Conservation (phyloP, 768 basidiomycete genomes). For the Suillus luteus region DNA sequence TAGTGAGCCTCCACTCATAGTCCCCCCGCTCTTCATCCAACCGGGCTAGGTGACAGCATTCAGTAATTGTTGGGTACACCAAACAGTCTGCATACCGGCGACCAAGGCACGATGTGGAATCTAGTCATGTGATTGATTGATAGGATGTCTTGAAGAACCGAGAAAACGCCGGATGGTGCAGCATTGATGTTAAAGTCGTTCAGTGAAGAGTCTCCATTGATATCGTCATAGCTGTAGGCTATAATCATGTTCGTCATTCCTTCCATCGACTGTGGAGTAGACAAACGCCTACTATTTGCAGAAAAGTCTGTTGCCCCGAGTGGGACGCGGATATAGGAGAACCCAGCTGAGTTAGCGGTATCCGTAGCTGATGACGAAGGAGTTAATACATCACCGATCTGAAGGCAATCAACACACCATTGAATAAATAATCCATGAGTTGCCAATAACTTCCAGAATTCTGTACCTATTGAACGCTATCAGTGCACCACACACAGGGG, state of each 20-base stretch:
- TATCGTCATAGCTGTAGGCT: slow-evolving; percentile 71
- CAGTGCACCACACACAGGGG: not conserved
- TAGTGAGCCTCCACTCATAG: slow-evolving; percentile 69
- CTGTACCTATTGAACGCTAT: slow-evolving; percentile 37
- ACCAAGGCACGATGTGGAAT: slow-evolving; percentile 72
- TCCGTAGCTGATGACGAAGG: slow-evolving; percentile 47
- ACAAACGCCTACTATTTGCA: slow-evolving; percentile 42
- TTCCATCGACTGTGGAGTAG: not conserved
- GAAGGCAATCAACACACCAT: slow-evolving; percentile 25
- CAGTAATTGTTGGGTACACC: too few species aligned
- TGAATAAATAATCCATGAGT: slow-evolving; percentile 60
- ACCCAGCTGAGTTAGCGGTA: slow-evolving; percentile 61
- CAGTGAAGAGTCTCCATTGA: slow-evolving; percentile 61
- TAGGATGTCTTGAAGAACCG: slow-evolving; percentile 63
- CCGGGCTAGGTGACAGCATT: slow-evolving; percentile 50
- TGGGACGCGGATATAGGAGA: slow-evolving; percentile 69
- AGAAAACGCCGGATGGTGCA: slow-evolving; percentile 64
- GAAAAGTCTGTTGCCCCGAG: slow-evolving; percentile 80
- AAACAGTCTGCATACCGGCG: slow-evolving; percentile 50
- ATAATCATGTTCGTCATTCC: slow-evolving; percentile 6
- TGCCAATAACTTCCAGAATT: slow-evolving; percentile 60
- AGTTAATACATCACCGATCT: not conserved
- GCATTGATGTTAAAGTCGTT: slow-evolving; percentile 55
- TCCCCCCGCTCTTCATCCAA: slow-evolving; percentile 75
- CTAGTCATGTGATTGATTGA: slow-evolving; percentile 54